Percentiles rank a stretch among this genome's conserved stretches.
These are phyloP conservation scores for Pichia sp. DNA, from an alignment of 1,139 yeast genomes.

Conservation along the genomic window DNA sequence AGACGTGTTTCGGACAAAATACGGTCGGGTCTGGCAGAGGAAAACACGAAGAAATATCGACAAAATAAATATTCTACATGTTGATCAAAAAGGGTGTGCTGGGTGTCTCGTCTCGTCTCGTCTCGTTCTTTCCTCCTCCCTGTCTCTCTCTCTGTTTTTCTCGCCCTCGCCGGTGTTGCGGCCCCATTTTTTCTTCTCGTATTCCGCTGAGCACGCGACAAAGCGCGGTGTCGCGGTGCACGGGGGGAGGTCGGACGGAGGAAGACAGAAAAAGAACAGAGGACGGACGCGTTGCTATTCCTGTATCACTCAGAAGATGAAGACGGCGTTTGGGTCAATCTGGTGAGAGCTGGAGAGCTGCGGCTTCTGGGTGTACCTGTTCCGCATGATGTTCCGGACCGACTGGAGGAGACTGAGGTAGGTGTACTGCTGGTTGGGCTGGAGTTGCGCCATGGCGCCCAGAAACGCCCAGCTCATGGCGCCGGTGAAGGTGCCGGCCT, in stretches of 20 bases:
- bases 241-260: background rate
- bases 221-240: background rate
- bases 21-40: background rate
- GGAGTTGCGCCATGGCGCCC: constrained; percentile 59
- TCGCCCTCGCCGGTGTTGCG: background rate
- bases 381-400: constrained; percentile 64
- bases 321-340: constrained; percentile 69
- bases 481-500: constrained; percentile 77
- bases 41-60: background rate
- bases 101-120: background rate
- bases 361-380: constrained; percentile 82
- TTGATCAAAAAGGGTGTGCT: background rate
- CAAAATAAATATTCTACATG: background rate
- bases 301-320: constrained; percentile 18
- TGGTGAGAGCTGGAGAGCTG: constrained; percentile 85
- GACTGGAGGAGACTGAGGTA: constrained; percentile 75
- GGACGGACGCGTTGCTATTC: too few relatives aligned
- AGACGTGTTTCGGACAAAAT: background rate
- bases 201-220: background rate
- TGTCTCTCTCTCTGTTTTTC: background rate
- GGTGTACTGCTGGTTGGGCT: constrained; percentile 50
- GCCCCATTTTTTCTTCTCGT: background rate
- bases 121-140: background rate
- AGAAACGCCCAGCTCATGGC: constrained; percentile 94
- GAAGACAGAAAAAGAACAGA: background rate